Conservation (phyloP, 768 basidiomycete species). For the Amylocystis lapponica region DNA sequence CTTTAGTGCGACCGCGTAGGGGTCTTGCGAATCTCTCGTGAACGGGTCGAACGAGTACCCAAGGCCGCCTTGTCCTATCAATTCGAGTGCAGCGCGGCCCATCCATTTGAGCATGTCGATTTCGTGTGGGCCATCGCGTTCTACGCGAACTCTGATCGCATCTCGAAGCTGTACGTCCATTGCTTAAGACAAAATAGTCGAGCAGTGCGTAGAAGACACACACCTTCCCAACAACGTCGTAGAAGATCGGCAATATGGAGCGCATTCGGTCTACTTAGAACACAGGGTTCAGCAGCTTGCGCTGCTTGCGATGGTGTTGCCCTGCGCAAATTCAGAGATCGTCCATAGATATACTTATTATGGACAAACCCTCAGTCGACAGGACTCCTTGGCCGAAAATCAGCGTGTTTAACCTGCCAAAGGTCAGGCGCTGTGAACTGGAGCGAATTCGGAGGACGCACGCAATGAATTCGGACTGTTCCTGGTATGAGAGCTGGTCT, state of each 20-base stretch:
- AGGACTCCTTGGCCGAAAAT: slow-evolving; percentile 44
- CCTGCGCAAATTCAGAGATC: slow-evolving; percentile 1
- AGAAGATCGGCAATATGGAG: slow-evolving; percentile 15
- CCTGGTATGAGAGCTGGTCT: slow-evolving; percentile 15
- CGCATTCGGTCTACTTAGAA: slow-evolving; percentile 17
- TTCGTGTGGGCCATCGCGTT: slow-evolving; percentile 8
- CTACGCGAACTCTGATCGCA: slow-evolving; percentile 11
- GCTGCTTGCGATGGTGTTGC: slow-evolving; percentile 13
- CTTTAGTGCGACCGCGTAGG: slow-evolving; percentile 22
- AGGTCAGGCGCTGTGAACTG: background rate
- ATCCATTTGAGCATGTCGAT: slow-evolving; percentile 23
- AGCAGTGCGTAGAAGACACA: background rate
- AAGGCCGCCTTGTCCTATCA: slow-evolving; percentile 20
- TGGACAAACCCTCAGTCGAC: slow-evolving; percentile 11
- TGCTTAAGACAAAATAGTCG: background rate
- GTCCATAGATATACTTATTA: background rate
- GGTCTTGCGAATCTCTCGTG: slow-evolving; percentile 12
- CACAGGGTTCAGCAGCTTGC: slow-evolving; percentile 17
- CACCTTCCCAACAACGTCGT: slow-evolving; percentile 9
- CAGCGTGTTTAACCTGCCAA: slow-evolving; percentile 20
- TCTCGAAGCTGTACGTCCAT: slow-evolving; percentile 5
- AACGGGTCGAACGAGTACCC: slow-evolving; percentile 22
- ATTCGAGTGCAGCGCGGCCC: slow-evolving; percentile 21
- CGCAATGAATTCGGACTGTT: slow-evolving; percentile 6
- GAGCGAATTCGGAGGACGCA: background rate